Base-by-base conservation (phyloP, 305 asterid genomes). In the Rubia occidens region DNA sequence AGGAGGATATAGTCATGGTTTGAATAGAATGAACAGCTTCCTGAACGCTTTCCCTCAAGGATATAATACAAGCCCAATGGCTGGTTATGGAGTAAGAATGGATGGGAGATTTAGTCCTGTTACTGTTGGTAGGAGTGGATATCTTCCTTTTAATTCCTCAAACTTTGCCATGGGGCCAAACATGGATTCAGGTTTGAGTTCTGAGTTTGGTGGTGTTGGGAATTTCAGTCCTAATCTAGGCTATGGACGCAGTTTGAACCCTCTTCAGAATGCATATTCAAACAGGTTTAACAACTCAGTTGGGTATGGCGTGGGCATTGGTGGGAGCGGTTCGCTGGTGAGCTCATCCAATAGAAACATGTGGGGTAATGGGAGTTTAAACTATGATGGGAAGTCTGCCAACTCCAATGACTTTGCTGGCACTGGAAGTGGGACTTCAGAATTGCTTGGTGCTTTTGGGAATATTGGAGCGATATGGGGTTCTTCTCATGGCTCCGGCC, bases 401-500 rank as follows among this genome's bases (percentile, higher is more conserved):
- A 49, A 62, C 39, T 72, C 88, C 32, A 75, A 75, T 68, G 84
- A 75, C 35, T 83, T 84, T 69, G 64, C 67, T 71, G 85, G 87
- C 55, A 74, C 85, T 15, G 82, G 82, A 80, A 77, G 43, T 66
- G 86, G 88, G 60, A 83, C 73, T 74, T 29, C 75, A 0, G 87
- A 86, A 11, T 17, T 79, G 69, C 75, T 68, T 6, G 81, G 88
- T 63, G 81, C 75, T 72, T 73, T 87, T 70, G 95, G 95, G 68
- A 83, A 53, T 76, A 82, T 84, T 15, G 87, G 94, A 63, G 90
- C 84, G 49, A 82, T 83, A 37, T 85, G 96, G 98, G 89, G 88
- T 35, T 71, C 87, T 42, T 64, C 88, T 47, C 80, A 82, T n/a
- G 69, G 74, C 78, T 77, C 84, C 3, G 77, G 83, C 43, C 86